These are phyloP conservation scores for Mycosarcoma mackinlayi DNA, from an alignment of 1,284 basidiomycete genomes.

Conservation along the genomic window DNA sequence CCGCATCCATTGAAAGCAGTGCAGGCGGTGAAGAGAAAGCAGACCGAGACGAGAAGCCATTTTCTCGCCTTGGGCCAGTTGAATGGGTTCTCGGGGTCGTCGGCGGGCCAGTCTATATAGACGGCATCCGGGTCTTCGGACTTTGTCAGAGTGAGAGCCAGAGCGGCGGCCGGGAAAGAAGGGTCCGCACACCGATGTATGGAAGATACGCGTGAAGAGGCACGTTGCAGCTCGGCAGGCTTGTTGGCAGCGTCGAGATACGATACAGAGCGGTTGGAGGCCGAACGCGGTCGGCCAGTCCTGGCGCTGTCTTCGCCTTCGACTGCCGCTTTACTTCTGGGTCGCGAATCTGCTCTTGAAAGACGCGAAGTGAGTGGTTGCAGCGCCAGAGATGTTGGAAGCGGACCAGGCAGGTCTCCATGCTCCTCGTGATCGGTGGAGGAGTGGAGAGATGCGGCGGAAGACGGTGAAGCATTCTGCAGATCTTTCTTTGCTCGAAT, in stretches of 20 bases:
- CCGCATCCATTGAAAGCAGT: slow-evolving; percentile 59
- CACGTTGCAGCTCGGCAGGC: slow-evolving; percentile 30
- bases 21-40: slow-evolving; percentile 52
- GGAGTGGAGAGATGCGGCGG: slow-evolving; percentile 16
- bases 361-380: slow-evolving; percentile 40
- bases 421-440: slow-evolving; percentile 32
- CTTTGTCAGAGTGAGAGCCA: slow-evolving; percentile 45
- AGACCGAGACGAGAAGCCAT: slow-evolving; percentile 41
- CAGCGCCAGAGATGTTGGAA: slow-evolving; percentile 27
- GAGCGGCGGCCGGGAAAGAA: slow-evolving; percentile 33
- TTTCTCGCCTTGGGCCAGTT: slow-evolving; percentile 49
- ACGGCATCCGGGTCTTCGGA: slow-evolving; percentile 38
- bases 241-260: slow-evolving; percentile 33
- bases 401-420: slow-evolving; percentile 32
- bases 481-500: slow-evolving; percentile 9
- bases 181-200: slow-evolving; percentile 38
- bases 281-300: slow-evolving; percentile 21
- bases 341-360: slow-evolving; percentile 19
- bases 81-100: slow-evolving; percentile 56
- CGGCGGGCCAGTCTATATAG: slow-evolving; percentile 54
- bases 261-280: slow-evolving; percentile 26
- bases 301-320: slow-evolving; percentile 1
- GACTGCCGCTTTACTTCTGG: background rate
- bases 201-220: slow-evolving; percentile 40
- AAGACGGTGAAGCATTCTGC: slow-evolving; percentile 2